Base-by-base conservation (phyloP, 169 alveolate species). In the Plasmodium knowlesi region DNA sequence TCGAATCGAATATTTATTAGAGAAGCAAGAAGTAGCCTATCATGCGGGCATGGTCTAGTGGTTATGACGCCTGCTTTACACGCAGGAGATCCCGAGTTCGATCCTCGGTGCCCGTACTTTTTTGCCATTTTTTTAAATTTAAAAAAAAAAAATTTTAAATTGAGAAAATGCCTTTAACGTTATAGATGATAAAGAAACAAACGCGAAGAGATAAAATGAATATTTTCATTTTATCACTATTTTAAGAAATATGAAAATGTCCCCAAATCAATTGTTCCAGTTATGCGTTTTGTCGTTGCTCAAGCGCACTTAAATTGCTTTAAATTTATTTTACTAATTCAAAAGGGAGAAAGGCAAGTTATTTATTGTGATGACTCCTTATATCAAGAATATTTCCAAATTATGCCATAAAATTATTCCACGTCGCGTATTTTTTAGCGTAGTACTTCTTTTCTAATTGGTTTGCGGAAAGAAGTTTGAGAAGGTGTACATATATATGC, bases 61-160 rank as follows among this genome's bases (percentile, higher is more conserved):
- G 98, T 97, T 97, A 97, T 97, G 98, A 97, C 98, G 98, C 96
- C 97, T 96, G 98, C 98, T 97, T 97, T 83, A 97, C 98, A 97
- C 98, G 98, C 98, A 96, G 97, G 96, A 97, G 98, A 96, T 97
- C 98, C 98, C 98, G 98, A 97, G 98, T 97, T 97, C 98, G 98
- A 97, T 95, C 98, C 98, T 97, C 98, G 98, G 98, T 97, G 97
- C 98, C 97, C 98, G 98, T 97, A 97, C 16, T 67, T 67, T 22
- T 22, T 39, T 6, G 54, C 57, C 5, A 46, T 46, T 46, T 46
- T 46, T n/a, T n/a, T n/a, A n/a, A n/a, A n/a, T n/a, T n/a, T n/a
- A n/a, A n/a, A n/a, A n/a, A n/a, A n/a, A n/a, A 12, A 12, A 50
- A 10, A 10, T 41, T 41, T 50, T 50, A 50, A 50, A 50, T 50